phyloP scores from a whole-genome alignment of 768 basidiomycete species.

The Termitomyces bulborhizus region DNA sequence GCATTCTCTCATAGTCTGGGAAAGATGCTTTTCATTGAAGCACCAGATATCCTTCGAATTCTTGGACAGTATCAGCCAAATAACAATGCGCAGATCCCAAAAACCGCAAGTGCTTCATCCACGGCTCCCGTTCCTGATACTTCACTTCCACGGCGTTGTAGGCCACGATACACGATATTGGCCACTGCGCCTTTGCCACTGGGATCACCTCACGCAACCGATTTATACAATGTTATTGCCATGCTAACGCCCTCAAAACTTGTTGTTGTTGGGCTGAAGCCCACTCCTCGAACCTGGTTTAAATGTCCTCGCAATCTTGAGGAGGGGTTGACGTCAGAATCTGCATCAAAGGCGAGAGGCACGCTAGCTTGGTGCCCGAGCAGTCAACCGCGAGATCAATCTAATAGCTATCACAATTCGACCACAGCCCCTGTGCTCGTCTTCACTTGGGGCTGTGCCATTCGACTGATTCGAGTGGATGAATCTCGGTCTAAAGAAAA shows the following conservation, averaged over 20 bases:
- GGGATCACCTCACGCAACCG: slow-evolving; percentile 73
- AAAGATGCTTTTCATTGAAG: slow-evolving; percentile 91
- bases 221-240: slow-evolving; percentile 74
- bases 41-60: slow-evolving; percentile 89
- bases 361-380: slow-evolving; percentile 82
- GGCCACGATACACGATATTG: slow-evolving; percentile 61
- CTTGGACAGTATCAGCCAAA: slow-evolving; percentile 83
- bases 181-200: slow-evolving; percentile 79
- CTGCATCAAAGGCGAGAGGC: slow-evolving; percentile 50
- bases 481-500: slow-evolving; percentile 51
- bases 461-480: slow-evolving; percentile 61
- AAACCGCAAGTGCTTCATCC: slow-evolving; percentile 6
- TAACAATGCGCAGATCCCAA: slow-evolving; percentile 11
- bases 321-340: slow-evolving; percentile 35
- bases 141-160: slow-evolving; percentile 36
- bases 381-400: slow-evolving; percentile 22
- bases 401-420: slow-evolving; percentile 10
- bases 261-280: slow-evolving; percentile 89
- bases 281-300: slow-evolving; percentile 89
- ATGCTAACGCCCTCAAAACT: slow-evolving; percentile 87
- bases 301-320: slow-evolving; percentile 54
- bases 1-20: slow-evolving; percentile 95
- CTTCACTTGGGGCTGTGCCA: slow-evolving; percentile 75
- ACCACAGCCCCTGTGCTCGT: slow-evolving; percentile 56
- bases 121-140: slow-evolving; percentile 14